Percentiles rank a stretch among this genome's conserved stretches.
Conservation (phyloP, 345 rosid genomes). For the Moricandia moricandioides region DNA sequence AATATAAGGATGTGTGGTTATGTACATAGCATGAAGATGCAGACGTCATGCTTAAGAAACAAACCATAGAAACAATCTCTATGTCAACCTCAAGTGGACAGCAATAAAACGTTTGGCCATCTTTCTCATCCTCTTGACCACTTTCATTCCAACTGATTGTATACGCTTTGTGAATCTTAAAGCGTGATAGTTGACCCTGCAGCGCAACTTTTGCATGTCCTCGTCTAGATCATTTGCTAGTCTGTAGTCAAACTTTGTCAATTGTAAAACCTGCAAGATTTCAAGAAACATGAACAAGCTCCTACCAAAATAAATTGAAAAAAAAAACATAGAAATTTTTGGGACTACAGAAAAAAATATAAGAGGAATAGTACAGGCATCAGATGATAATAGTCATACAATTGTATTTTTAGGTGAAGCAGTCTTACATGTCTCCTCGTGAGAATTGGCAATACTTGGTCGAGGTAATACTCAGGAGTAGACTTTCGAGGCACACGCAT, state of each 20-base stretch:
- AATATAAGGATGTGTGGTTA: conserved; percentile 6
- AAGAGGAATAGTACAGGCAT: too few species aligned
- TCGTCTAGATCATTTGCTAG: conserved; percentile 85
- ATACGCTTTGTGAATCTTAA: conserved; percentile 85
- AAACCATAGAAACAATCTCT: neutral
- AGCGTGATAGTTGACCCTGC: conserved; percentile 90
- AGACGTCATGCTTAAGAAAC: neutral
- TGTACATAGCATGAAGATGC: neutral
- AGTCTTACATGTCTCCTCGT: conserved; percentile 69
- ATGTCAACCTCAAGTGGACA: conserved; percentile 74
- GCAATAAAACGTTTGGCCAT: conserved; percentile 84
- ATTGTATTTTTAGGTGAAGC: conserved; percentile 3
- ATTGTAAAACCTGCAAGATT: conserved; percentile 81
- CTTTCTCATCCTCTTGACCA: conserved; percentile 70
- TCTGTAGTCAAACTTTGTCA: conserved; percentile 97
- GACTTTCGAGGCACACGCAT: conserved; percentile 99
- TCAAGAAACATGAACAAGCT: conserved; percentile 19
- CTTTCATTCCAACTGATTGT: conserved; percentile 68
- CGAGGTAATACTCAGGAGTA: conserved; percentile 84
- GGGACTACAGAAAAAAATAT: neutral
- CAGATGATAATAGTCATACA: neutral
- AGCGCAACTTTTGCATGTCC: conserved; percentile 87
- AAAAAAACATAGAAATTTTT: neutral
- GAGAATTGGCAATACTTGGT: conserved; percentile 91
- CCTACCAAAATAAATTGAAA: too few species aligned